phyloP scores from a whole-genome alignment of 2,329 filamentous ascomycete genomes.

The Diaporthe nobilis region DNA sequence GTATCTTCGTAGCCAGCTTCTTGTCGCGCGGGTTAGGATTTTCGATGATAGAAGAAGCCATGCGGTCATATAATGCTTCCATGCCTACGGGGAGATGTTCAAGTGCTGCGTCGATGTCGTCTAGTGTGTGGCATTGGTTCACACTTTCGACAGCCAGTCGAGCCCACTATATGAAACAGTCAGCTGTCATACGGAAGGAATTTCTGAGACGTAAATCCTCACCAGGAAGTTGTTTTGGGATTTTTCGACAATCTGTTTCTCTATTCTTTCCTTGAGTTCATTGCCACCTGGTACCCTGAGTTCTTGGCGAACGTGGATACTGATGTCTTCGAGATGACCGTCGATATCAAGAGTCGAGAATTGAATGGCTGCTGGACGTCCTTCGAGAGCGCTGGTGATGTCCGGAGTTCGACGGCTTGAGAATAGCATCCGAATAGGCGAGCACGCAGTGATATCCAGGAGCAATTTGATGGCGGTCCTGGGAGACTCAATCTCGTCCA shows the following conservation, averaged over 20 bases:
- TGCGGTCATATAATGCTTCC: slow-evolving; percentile 1
- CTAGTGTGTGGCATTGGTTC: neutral
- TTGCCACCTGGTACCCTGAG: neutral
- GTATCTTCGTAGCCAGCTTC: neutral
- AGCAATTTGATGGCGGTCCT: neutral
- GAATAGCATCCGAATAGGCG: neutral
- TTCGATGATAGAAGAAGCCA: neutral
- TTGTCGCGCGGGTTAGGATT: neutral
- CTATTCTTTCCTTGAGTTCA: neutral
- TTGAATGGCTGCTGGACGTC: neutral
- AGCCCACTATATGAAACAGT: neutral
- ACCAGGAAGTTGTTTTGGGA: slow-evolving; percentile 8
- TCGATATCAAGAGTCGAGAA: neutral
- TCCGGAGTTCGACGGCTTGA: neutral
- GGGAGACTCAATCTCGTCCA: neutral
- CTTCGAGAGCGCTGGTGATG: neutral
- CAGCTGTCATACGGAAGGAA: too few species aligned
- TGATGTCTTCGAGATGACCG: neutral
- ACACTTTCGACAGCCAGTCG: slow-evolving; percentile 1
- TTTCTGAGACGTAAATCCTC: neutral
- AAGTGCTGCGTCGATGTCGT: slow-evolving; percentile 5
- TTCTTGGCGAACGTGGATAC: neutral
- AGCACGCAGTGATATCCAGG: neutral
- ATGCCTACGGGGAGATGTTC: neutral
- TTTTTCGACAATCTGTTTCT: neutral